Evolutionary conservation across 495 filamentous ascomycete species (phyloP).

Genomic region (Xylaria flabelliformis): DNA sequence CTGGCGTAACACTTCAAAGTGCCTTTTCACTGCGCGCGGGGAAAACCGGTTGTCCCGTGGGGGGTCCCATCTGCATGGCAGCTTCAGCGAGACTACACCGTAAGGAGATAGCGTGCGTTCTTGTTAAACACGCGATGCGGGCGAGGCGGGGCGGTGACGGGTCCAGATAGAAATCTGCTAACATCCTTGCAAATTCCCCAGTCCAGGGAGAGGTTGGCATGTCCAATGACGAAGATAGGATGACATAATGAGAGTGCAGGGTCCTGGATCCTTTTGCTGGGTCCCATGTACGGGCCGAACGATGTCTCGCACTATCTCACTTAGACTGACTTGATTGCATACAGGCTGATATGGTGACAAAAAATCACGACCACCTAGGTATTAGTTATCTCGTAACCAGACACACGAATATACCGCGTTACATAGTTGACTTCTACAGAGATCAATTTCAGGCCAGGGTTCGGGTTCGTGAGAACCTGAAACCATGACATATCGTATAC

Average conservation of each 20-base stretch:
- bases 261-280: slow-evolving; percentile 11
- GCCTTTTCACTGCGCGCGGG: not conserved
- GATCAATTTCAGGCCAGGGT: not conserved
- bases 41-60: slow-evolving; percentile 28
- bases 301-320: slow-evolving; percentile 4
- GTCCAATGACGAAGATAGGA: slow-evolving; percentile 18
- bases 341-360: slow-evolving; percentile 12
- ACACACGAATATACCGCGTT: not conserved
- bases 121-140: slow-evolving; percentile 2
- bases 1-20: not conserved
- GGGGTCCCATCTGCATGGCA: slow-evolving; percentile 18
- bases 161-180: slow-evolving; percentile 5
- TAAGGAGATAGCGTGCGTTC: slow-evolving; percentile 14
- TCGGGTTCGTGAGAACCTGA: not conserved
- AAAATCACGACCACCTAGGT: not conserved
- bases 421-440: not conserved
- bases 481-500: not conserved
- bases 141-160: slow-evolving; percentile 12
- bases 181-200: not conserved
- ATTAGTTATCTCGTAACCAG: not conserved
- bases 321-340: not conserved
- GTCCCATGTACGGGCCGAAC: slow-evolving; percentile 8
- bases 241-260: slow-evolving; percentile 22
- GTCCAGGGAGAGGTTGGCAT: slow-evolving; percentile 2
- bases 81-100: slow-evolving; percentile 14